These are phyloP conservation scores for Candida lessepsii DNA, from an alignment of 805 yeast genomes.

Conservation along the genomic window DNA sequence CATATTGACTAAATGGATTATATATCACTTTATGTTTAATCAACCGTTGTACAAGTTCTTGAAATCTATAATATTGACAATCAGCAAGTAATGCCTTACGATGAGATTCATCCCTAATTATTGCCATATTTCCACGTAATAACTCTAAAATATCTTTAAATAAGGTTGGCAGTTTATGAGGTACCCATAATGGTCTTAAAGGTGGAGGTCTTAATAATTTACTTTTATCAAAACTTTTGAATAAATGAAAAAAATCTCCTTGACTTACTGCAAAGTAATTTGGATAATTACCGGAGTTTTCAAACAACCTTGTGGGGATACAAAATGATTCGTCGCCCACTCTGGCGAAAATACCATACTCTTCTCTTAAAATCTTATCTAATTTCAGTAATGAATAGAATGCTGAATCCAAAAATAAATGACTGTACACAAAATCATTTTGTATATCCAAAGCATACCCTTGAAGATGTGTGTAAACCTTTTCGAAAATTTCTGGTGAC, in stretches of 20 bases:
- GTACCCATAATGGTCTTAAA: slow-evolving; percentile 53
- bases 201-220: slow-evolving; percentile 77
- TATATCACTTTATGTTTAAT: slow-evolving; percentile 48
- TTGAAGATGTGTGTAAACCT: slow-evolving; percentile 70
- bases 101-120: slow-evolving; percentile 51
- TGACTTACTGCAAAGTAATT: slow-evolving; percentile 72
- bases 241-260: slow-evolving; percentile 49
- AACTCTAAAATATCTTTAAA: slow-evolving; percentile 56
- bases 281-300: slow-evolving; percentile 66
- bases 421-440: slow-evolving; percentile 59
- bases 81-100: slow-evolving; percentile 61
- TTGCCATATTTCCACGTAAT: slow-evolving; percentile 53
- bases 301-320: slow-evolving; percentile 55
- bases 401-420: slow-evolving; percentile 65
- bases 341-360: slow-evolving; percentile 55
- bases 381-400: slow-evolving; percentile 68
- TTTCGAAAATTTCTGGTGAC: slow-evolving; percentile 64
- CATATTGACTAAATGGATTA: slow-evolving; percentile 48
- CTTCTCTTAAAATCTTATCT: slow-evolving; percentile 39
- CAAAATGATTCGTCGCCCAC: slow-evolving; percentile 63
- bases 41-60: slow-evolving; percentile 69
- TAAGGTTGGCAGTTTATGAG: slow-evolving; percentile 50
- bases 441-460: slow-evolving; percentile 71
- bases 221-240: slow-evolving; percentile 28
- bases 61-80: slow-evolving; percentile 73